Evolutionary conservation across 108 stramenopile genomes (phyloP), one percentile per base, ranked within the genome.

Genomic region (Nitzschia sp.): DNA sequence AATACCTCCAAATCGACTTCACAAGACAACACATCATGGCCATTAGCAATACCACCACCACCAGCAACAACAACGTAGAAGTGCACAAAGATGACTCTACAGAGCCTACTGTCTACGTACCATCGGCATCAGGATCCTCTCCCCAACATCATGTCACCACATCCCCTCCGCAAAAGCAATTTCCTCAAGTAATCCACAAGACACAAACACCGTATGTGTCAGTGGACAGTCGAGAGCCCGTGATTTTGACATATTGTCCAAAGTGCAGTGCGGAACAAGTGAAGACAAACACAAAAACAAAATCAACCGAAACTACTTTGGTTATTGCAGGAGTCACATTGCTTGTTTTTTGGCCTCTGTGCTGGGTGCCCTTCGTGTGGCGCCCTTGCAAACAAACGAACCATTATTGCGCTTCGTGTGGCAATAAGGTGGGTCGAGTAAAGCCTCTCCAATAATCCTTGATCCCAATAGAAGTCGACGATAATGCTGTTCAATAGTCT

Each of bases 311-410:
- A 14, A 38, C 57, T 7, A 69, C 69, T 10, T 58, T 19, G 57
- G 34, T 39, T 19, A 59, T 42, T 14, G 57, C 50, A n/a, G 57
- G 7, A 8, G 69, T 22, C 8, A 44, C 43, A 10, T 29, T 51
- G 11, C 11, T 69, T 10, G 34, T 69, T 51, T 69, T 69, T 21
- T 69, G 69, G 69, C 69, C 69, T 29, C 57, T 69, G 11, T 69
- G 57, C 37, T 69, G 69, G 69, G n/a, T 69, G 50, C 69, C 69
- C 3, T 51, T 69, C 6, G 14, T 46, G 15, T 12, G 58, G 15
- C 44, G 29, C 2, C 46, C 43, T 19, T 25, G 44, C 44, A 69
- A 69, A 59, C 69, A 69, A 42, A 69, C 69, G 10, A 59, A 69
- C 38, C 69, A 69, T 26, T 69, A 59, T 55, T 69, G 69, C 48